Evolutionary conservation across 176 grass and related monocot genomes (phyloP), one percentile per base, ranked within the genome.

Genomic region (Neostapfia colusana): DNA sequence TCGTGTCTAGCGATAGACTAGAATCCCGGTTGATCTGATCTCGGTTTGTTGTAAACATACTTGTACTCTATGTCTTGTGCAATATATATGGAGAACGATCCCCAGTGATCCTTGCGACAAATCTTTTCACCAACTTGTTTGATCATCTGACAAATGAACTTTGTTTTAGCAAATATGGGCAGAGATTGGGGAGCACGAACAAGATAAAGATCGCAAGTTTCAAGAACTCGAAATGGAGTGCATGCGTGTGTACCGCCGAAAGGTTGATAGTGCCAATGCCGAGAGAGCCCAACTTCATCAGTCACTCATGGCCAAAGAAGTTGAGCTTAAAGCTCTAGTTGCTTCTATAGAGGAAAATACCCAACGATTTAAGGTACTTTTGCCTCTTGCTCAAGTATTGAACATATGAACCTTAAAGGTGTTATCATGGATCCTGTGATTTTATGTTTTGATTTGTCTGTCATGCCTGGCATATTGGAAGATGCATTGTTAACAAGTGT

Each of bases 171-270:
- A 84, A 84, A 90, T 95, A 85, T 99, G 91, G 95, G 87, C 76
- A 78, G 95, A 99, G 74, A 95, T 99, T 24, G 95, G 95, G 54
- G 91, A 95, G 78, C 88, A 65, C 3, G 95, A 95, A 65, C 83
- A 92, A 77, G 91, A 99, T 70, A 94, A 92, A 87, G 95, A 99
- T 73, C 81, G 75, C 13, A 95, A 95, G 85, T 67, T 99, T 34
- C 82, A 88, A 70, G 95, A 99, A 86, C 85, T 99, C 4, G 89
- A 99, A 81, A 86, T 78, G 42, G 91, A 99, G 79, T 99, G 95
- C 81, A 92, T 92, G 95, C 81, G 70, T 78, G 95, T 95, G 6
- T 99, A 95, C 56, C 80, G 80, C 69, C 79, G 70, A 63, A 95
- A 88, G 82, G 89, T 99, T 10, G 91, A 99, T 16, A 86, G 90